Evolutionary conservation across 495 filamentous ascomycete species (phyloP).

Genomic region (Chaetomidium leptoderma): DNA sequence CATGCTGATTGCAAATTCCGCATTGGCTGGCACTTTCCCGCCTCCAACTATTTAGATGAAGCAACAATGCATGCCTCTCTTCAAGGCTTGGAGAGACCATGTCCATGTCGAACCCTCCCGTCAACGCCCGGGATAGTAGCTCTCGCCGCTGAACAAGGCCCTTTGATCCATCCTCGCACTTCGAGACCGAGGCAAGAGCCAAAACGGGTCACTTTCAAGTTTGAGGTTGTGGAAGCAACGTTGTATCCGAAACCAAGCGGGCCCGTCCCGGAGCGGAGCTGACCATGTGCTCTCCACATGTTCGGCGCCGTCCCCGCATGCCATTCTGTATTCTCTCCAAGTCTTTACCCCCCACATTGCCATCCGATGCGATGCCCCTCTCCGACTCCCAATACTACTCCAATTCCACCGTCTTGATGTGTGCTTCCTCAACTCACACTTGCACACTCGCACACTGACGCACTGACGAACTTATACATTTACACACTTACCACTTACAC

Average conservation of each 20-base stretch:
- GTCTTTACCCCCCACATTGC: not conserved
- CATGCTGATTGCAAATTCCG: too few species aligned
- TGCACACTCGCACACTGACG: not conserved
- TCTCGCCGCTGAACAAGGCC: too few species aligned
- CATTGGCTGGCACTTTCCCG: too few species aligned
- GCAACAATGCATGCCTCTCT: too few species aligned
- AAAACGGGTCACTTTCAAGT: not conserved
- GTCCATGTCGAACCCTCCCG: too few species aligned
- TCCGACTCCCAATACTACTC: not conserved
- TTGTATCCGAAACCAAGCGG: not conserved
- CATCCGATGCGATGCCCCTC: constrained; percentile 6
- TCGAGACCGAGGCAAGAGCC: too few species aligned
- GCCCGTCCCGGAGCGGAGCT: too few species aligned
- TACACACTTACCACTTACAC: not conserved
- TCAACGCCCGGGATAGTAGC: too few species aligned
- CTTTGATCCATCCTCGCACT: too few species aligned
- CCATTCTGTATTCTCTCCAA: too few species aligned
- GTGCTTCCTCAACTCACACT: not conserved
- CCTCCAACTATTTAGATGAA: too few species aligned
- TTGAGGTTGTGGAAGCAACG: not conserved
- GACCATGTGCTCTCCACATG: not conserved
- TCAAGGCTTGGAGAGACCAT: too few species aligned
- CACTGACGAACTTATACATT: not conserved
- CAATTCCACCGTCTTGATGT: not conserved
- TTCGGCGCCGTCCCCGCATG: not conserved